Percentiles rank a stretch among this genome's conserved stretches.
These are phyloP conservation scores for Anacardium occidentale DNA, from an alignment of 345 rosid species.

Conservation along the genomic window DNA sequence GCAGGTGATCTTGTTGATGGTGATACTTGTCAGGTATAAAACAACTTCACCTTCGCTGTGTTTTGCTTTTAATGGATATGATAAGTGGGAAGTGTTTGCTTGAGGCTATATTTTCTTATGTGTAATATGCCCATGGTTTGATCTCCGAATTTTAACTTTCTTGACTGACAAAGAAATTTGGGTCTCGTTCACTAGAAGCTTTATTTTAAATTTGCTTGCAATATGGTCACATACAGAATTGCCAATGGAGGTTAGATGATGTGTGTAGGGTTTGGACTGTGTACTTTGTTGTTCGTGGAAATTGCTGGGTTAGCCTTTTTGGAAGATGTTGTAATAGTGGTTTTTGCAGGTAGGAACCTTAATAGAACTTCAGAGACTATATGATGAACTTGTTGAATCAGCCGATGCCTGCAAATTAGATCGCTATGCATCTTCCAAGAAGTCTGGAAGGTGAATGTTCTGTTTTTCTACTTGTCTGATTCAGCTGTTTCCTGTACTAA, in stretches of 20 bases:
- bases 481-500: not conserved
- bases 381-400: constrained; percentile 76
- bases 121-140: not conserved
- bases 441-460: constrained; percentile 58
- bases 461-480: constrained; percentile 15
- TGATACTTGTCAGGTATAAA: constrained; percentile 74
- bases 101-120: not conserved
- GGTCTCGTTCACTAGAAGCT: not conserved
- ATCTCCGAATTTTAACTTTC: not conserved
- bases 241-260: not conserved
- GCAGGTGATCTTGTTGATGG: constrained; percentile 86
- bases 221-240: not conserved
- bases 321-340: constrained; percentile 14
- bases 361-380: constrained; percentile 83
- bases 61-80: not conserved
- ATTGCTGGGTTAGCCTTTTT: constrained; percentile 8
- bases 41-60: constrained; percentile 9
- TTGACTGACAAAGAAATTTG: not conserved
- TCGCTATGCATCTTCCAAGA: constrained; percentile 85
- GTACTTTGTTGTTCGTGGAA: not conserved
- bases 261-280: not conserved
- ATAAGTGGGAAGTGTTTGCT: not conserved
- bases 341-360: constrained; percentile 67
- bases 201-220: not conserved
- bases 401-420: constrained; percentile 82